Evolutionary conservation across 2,329 filamentous ascomycete species (phyloP), one percentile per base, ranked within the genome.

Genomic region (Botryotinia narcissicola): DNA sequence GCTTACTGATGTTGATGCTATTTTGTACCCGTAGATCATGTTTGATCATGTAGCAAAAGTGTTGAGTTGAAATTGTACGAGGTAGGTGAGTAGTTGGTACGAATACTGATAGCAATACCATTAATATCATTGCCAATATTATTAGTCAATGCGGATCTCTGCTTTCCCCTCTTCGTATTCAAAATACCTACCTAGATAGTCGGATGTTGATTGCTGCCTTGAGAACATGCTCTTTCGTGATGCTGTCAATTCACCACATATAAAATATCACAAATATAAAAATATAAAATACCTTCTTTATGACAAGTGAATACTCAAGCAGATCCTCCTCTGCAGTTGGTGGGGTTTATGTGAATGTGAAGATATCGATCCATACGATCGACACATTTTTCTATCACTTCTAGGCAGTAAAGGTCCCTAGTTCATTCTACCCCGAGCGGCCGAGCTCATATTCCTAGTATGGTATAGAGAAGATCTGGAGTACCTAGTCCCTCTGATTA

Each of bases 341-440:
- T 29, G 64, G 66, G 48, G 66, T 32, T 54, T 57, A 37, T 20
- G 29, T 46, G 40, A 29, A 29, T 18, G 12, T 32, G n/a, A 20
- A 20, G n/a, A 37, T 48, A 37, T 64, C 29, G 37, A 63, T 40
- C 37, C 37, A 40, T 63, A 22, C 18, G 40, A 63, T 63, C 61
- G 61, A 29, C 61, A 63, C 35, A 9, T 44, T 62, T 63, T 46
- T 64, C 40, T 44, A 32, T 63, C 61, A 37, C 40, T 63, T 32
- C n/a, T 29, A 64, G 63, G 63, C 29, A 66, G 42, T 32, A 25
- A 66, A 66, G 60, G 29, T 48, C n/a, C 62, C 62, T 48, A 37
- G 59, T 25, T 18, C 32, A 37, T 61, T 25, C 22, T 25, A 8
- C 59, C 35, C 59, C 59, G 59, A 61, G 59, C 59, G 37, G 37